Percentiles rank a stretch among this genome's conserved stretches.
Conservation (phyloP, 192 early-diverging fungal species). For the Coemansia sp. region DNA sequence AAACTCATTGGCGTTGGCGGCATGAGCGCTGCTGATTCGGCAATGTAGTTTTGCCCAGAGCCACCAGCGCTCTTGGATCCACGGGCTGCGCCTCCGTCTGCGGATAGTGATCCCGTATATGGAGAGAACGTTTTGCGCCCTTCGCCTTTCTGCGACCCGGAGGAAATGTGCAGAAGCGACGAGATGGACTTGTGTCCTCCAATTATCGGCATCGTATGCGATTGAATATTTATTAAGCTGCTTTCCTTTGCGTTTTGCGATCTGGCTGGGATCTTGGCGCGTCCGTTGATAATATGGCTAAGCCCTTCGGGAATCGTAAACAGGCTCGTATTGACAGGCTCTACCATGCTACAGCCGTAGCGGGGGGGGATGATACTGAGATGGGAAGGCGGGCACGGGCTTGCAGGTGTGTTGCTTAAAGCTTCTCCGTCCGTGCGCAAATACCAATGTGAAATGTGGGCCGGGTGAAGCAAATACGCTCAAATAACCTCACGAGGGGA, state of each 20-base stretch:
- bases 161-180: slow-evolving; percentile 45
- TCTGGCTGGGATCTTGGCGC: slow-evolving; percentile 19
- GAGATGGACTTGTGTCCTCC: slow-evolving; percentile 50
- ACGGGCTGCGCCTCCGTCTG: slow-evolving; percentile 2
- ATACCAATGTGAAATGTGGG: background rate
- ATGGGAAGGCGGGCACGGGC: background rate
- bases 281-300: slow-evolving; percentile 30
- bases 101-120: slow-evolving; percentile 44
- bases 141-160: slow-evolving; percentile 28
- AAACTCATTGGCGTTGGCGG: slow-evolving; percentile 24
- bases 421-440: background rate
- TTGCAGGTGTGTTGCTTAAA: background rate
- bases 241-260: slow-evolving; percentile 11
- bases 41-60: slow-evolving; percentile 3
- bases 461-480: background rate
- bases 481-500: background rate
- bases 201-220: slow-evolving; percentile 46
- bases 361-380: background rate
- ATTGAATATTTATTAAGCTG: slow-evolving; percentile 7
- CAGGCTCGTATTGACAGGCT: slow-evolving; percentile 43
- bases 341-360: slow-evolving; percentile 32
- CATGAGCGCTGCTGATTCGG: slow-evolving; percentile 7
- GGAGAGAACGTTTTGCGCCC: slow-evolving; percentile 41
- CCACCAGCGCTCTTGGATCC: slow-evolving; percentile 4
- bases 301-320: slow-evolving; percentile 53